Evolutionary conservation across 306 rosid genomes (phyloP).

Genomic region (Corylus avellana): DNA sequence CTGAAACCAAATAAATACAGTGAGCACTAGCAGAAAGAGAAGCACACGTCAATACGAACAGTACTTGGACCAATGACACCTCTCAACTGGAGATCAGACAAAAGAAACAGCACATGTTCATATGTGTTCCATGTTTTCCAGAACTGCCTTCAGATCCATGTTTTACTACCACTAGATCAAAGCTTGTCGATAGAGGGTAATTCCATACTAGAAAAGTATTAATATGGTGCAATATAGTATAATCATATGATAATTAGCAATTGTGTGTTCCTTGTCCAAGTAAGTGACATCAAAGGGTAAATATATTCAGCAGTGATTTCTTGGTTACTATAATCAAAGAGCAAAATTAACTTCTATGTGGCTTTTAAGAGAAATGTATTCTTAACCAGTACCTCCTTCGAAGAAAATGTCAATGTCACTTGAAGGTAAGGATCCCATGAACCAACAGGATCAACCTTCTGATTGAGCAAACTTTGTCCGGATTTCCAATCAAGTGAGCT

Average conservation of each 20-base stretch:
- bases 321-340: neutral
- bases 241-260: slow-evolving; percentile 3
- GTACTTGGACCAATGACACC: neutral
- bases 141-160: slow-evolving; percentile 2
- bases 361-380: neutral
- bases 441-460: slow-evolving; percentile 51
- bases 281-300: neutral
- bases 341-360: neutral
- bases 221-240: neutral
- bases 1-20: neutral
- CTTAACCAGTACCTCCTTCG: slow-evolving; percentile 35
- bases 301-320: neutral
- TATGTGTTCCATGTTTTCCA: neutral
- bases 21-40: neutral
- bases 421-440: slow-evolving; percentile 67
- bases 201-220: neutral
- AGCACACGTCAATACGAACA: neutral
- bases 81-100: neutral
- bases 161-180: neutral
- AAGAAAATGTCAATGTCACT: slow-evolving; percentile 51
- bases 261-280: neutral
- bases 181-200: neutral
- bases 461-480: slow-evolving; percentile 49
- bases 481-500: slow-evolving; percentile 77
- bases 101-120: neutral